Percentiles rank a stretch among this genome's conserved stretches.
Evolutionary conservation across 129 eudicot species (phyloP).

Genomic region (Lactuca saligna): DNA sequence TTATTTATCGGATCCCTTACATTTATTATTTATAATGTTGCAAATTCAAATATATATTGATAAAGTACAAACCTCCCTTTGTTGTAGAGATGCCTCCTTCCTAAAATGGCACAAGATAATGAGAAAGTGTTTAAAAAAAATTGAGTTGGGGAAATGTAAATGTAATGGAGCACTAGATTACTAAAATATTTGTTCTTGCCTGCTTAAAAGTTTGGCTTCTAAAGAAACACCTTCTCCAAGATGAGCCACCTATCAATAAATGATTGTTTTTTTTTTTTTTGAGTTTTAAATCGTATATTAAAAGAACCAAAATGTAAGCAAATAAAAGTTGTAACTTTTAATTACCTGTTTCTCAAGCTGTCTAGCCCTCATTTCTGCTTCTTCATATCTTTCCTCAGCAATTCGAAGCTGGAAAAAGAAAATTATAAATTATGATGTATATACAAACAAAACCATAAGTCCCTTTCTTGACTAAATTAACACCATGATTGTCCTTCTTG

Average conservation of each 20-base stretch:
- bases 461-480: background rate
- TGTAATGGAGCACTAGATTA: background rate
- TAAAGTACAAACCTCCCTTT: conserved; percentile 66
- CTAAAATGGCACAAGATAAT: conserved; percentile 34
- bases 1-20: background rate
- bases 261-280: conserved; percentile 7
- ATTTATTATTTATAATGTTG: background rate
- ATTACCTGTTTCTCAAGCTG: conserved; percentile 84
- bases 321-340: conserved; percentile 1
- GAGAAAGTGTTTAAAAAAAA: conserved; percentile 8
- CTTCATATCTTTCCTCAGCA: conserved; percentile 70
- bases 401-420: conserved; percentile 60
- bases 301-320: conserved; percentile 1
- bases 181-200: conserved; percentile 48
- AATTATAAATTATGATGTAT: conserved; percentile 5
- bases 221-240: conserved; percentile 92
- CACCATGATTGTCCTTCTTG: background rate
- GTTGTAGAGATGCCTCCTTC: conserved; percentile 82
- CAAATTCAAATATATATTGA: conserved; percentile 14
- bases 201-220: conserved; percentile 89
- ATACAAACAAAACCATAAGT: background rate
- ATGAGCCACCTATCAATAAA: conserved; percentile 58
- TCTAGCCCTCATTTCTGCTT: conserved; percentile 77
- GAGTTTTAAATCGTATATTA: conserved; percentile 18
- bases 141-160: background rate